Percentiles rank a stretch among this genome's conserved stretches.
phyloP scores from a whole-genome alignment of 2,329 filamentous ascomycete species.

The Fusarium siculi region DNA sequence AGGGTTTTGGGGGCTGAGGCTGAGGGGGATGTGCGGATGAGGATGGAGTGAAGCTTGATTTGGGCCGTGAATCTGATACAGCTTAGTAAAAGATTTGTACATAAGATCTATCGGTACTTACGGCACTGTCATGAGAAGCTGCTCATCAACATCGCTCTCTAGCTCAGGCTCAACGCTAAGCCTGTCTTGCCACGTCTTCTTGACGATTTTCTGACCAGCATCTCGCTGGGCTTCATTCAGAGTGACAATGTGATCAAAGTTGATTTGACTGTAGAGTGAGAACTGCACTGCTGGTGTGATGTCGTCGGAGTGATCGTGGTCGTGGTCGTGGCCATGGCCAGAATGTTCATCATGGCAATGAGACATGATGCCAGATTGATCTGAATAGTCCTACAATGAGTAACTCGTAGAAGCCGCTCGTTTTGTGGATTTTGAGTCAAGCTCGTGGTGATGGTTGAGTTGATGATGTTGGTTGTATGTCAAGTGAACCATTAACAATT shows the following conservation, averaged over 20 bases:
- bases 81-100: not conserved
- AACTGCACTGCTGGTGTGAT: slow-evolving; percentile 90
- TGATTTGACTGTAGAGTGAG: slow-evolving; percentile 90
- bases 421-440: not conserved
- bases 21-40: slow-evolving; percentile 81
- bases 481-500: slow-evolving; percentile 13
- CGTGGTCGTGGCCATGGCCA: slow-evolving; percentile 64
- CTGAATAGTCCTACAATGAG: not conserved
- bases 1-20: slow-evolving; percentile 81
- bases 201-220: slow-evolving; percentile 78
- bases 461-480: slow-evolving; percentile 38
- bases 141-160: slow-evolving; percentile 87
- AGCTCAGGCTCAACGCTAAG: slow-evolving; percentile 78
- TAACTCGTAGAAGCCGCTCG: not conserved
- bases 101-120: slow-evolving; percentile 57
- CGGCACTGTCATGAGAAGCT: slow-evolving; percentile 93
- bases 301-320: slow-evolving; percentile 85
- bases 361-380: slow-evolving; percentile 46
- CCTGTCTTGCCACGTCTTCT: slow-evolving; percentile 92
- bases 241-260: slow-evolving; percentile 85
- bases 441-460: not conserved
- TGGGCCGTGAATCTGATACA: slow-evolving; percentile 84
- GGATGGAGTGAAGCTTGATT: slow-evolving; percentile 89
- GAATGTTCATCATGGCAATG: slow-evolving; percentile 64
- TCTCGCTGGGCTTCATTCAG: slow-evolving; percentile 81